These are phyloP conservation scores for Phytophthora pseudosyringae DNA, from an alignment of 352 stramenopile species.

Conservation along the genomic window DNA sequence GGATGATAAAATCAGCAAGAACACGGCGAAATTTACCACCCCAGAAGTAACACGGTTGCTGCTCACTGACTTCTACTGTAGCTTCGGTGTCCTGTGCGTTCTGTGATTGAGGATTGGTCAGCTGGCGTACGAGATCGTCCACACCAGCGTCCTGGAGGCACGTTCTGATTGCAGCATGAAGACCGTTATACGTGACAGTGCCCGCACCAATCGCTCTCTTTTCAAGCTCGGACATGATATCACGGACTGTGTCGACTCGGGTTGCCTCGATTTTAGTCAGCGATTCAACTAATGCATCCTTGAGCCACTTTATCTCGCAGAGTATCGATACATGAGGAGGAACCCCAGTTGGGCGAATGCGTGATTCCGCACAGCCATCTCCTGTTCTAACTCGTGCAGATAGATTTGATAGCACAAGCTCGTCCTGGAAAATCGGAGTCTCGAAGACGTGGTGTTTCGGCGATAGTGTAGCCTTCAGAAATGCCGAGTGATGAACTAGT, in stretches of 20 bases:
- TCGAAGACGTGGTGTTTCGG: no score
- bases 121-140: no score
- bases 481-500: no score
- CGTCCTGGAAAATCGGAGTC: background rate
- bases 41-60: background rate
- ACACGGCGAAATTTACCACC: constrained; percentile 10
- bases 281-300: background rate
- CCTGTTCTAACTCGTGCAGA: background rate
- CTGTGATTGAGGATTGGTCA: no score
- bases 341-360: background rate
- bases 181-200: constrained; percentile 3
- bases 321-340: background rate
- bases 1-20: constrained; percentile 4
- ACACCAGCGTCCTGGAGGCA: no score
- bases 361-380: background rate
- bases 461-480: no score
- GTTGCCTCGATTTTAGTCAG: background rate
- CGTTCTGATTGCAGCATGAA: no score
- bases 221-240: constrained; percentile 15
- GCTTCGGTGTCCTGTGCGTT: no score
- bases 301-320: background rate
- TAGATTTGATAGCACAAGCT: background rate
- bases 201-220: no score
- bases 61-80: no score
- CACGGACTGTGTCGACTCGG: background rate